Conservation (phyloP, 2,329 filamentous ascomycete genomes). For the Calonectria pseudoreteaudii region DNA sequence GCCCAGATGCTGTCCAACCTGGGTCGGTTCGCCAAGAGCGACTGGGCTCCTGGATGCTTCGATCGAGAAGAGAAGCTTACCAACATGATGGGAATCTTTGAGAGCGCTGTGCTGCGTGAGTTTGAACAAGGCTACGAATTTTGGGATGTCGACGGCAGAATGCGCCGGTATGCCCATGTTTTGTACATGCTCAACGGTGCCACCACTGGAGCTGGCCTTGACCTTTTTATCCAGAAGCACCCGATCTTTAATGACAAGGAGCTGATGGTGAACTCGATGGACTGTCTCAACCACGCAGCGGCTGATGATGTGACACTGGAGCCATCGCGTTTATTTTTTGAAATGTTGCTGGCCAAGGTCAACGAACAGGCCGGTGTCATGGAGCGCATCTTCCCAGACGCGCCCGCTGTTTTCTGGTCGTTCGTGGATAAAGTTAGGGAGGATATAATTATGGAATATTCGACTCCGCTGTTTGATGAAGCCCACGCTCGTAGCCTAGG, state of each 20-base stretch:
- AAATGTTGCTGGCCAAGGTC: slow-evolving; percentile 76
- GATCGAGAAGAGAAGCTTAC: slow-evolving; percentile 78
- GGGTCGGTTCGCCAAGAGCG: slow-evolving; percentile 81
- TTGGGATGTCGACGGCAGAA: slow-evolving; percentile 87
- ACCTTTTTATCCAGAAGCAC: slow-evolving; percentile 91
- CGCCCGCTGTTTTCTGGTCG: slow-evolving; percentile 77
- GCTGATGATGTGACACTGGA: slow-evolving; percentile 79
- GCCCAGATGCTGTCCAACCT: slow-evolving; percentile 90
- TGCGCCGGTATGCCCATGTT: slow-evolving; percentile 91
- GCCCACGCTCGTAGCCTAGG: slow-evolving; percentile 80
- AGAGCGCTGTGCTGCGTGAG: slow-evolving; percentile 89
- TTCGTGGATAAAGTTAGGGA: slow-evolving; percentile 87
- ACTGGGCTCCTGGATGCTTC: slow-evolving; percentile 80
- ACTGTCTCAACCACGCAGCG: slow-evolving; percentile 80
- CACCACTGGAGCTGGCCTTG: slow-evolving; percentile 71
- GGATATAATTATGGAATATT: slow-evolving; percentile 87
- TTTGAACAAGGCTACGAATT: slow-evolving; percentile 94
- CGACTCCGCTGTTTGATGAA: slow-evolving; percentile 88
- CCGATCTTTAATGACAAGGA: slow-evolving; percentile 82
- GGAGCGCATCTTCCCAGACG: slow-evolving; percentile 82
- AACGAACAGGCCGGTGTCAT: slow-evolving; percentile 88
- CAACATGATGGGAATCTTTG: slow-evolving; percentile 84
- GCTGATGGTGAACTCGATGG: slow-evolving; percentile 75
- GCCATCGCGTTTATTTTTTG: slow-evolving; percentile 86
- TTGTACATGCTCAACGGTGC: slow-evolving; percentile 86